A percentile compares a stretch with the other conserved stretches of the same genome.
These are phyloP conservation scores for Acer saccharum DNA, from an alignment of 345 rosid genomes.

Conservation along the genomic window DNA sequence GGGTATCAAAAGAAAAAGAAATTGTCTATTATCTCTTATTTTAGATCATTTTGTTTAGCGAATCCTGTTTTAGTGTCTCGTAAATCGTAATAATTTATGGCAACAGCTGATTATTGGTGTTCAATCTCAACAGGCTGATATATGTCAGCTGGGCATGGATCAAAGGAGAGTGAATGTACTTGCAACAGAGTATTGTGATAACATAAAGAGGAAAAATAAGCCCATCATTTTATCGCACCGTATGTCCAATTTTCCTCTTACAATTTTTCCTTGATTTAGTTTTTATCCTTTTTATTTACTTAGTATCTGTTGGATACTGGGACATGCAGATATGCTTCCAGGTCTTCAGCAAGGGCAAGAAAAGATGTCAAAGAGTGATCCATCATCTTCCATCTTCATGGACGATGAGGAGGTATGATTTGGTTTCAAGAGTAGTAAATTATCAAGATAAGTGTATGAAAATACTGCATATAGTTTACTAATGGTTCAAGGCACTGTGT, in stretches of 20 bases:
- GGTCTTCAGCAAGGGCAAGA: conserved; percentile 91
- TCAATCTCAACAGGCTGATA: conserved; percentile 66
- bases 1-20: too few species aligned
- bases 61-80: not conserved
- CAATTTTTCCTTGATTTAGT: too few species aligned
- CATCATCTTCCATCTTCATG: conserved; percentile 82
- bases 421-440: not conserved
- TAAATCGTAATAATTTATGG: not conserved
- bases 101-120: not conserved
- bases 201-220: conserved; percentile 81
- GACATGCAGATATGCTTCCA: conserved; percentile 81
- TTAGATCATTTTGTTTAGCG: not conserved
- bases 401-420: conserved; percentile 80
- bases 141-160: conserved; percentile 94
- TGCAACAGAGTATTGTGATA: conserved; percentile 90
- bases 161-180: conserved; percentile 84
- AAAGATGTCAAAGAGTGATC: conserved; percentile 93
- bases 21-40: not conserved
- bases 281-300: too few species aligned
- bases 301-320: not conserved
- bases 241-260: too few species aligned
- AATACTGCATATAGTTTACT: not conserved
- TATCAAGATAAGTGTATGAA: not conserved
- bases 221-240: conserved; percentile 80
- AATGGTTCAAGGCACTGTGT: not conserved